A percentile compares a stretch with the other conserved stretches of the same genome.
phyloP scores from a whole-genome alignment of 306 rosid genomes.

The Rosa multiflora region DNA sequence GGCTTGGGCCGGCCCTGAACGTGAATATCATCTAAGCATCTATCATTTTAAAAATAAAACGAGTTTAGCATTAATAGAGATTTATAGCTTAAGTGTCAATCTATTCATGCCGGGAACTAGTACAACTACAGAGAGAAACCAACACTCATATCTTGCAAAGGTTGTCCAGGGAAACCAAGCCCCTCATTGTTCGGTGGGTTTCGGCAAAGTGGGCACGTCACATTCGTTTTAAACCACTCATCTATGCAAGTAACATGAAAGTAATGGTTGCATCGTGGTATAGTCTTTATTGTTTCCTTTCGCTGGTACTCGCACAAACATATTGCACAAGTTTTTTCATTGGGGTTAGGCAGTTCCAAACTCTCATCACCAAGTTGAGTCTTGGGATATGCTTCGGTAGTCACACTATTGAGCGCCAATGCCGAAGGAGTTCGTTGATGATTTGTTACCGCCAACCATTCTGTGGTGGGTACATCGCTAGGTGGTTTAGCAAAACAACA shows the following conservation, averaged over 20 bases:
- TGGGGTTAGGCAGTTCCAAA: not conserved
- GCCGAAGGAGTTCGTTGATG: not conserved
- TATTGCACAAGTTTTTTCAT: not conserved
- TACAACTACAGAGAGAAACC: not conserved
- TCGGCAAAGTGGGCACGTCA: constrained; percentile 47
- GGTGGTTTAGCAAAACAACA: not conserved
- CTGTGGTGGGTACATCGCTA: not conserved
- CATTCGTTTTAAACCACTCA: constrained; percentile 47
- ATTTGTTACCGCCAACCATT: not conserved
- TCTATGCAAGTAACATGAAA: constrained; percentile 46
- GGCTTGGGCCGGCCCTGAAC: no score
- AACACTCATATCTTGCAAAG: not conserved
- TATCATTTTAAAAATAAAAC: no score
- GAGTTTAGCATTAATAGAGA: no score
- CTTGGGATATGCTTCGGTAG: not conserved
- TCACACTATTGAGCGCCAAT: not conserved
- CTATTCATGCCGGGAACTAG: no score
- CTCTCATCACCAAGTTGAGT: constrained; percentile 1
- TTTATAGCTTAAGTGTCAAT: no score
- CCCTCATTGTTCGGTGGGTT: not conserved
- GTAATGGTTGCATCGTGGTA: constrained; percentile 46
- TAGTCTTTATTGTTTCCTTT: constrained; percentile 39
- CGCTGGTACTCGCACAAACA: constrained; percentile 18
- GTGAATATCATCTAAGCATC: no score
- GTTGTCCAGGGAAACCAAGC: not conserved